Conservation (phyloP, 352 stramenopile genomes). For the Phytophthora tubulina region DNA sequence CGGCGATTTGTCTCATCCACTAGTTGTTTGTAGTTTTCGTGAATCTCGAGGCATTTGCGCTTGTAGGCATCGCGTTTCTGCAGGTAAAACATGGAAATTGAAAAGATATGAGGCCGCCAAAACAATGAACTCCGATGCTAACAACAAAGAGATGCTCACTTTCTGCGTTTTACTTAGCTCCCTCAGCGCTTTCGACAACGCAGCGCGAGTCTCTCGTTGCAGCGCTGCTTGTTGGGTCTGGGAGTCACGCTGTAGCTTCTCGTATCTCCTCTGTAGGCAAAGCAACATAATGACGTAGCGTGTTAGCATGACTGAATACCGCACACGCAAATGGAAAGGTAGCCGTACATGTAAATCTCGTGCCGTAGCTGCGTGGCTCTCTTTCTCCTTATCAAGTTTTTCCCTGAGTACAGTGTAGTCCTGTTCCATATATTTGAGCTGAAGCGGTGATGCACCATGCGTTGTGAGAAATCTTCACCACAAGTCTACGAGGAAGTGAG, state of each 20-base stretch:
- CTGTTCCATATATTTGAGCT: conserved; percentile 82
- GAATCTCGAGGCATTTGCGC: conserved; percentile 81
- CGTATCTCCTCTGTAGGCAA: conserved; percentile 52
- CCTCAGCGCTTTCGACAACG: conserved; percentile 66
- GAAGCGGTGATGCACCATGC: not conserved
- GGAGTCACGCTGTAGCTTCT: conserved; percentile 52
- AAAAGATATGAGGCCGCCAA: not conserved
- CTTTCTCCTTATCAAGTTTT: conserved; percentile 75
- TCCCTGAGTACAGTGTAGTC: conserved; percentile 61
- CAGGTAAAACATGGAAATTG: not conserved
- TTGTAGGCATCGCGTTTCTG: conserved; percentile 88
- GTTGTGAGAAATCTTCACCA: not conserved
- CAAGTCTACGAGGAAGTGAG: no score
- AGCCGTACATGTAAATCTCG: conserved; percentile 63
- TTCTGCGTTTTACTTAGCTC: conserved; percentile 76
- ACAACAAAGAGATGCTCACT: conserved; percentile 33
- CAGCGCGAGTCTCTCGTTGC: conserved; percentile 62
- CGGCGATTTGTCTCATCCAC: conserved; percentile 50
- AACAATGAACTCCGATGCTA: no score
- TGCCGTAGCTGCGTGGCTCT: conserved; percentile 42
- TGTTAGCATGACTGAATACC: not conserved
- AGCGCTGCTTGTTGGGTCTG: conserved; percentile 47
- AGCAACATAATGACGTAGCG: not conserved
- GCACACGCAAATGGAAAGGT: not conserved
- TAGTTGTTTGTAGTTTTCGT: conserved; percentile 76